phyloP scores from a whole-genome alignment of 768 basidiomycete species.

The Amanita muscaria region DNA sequence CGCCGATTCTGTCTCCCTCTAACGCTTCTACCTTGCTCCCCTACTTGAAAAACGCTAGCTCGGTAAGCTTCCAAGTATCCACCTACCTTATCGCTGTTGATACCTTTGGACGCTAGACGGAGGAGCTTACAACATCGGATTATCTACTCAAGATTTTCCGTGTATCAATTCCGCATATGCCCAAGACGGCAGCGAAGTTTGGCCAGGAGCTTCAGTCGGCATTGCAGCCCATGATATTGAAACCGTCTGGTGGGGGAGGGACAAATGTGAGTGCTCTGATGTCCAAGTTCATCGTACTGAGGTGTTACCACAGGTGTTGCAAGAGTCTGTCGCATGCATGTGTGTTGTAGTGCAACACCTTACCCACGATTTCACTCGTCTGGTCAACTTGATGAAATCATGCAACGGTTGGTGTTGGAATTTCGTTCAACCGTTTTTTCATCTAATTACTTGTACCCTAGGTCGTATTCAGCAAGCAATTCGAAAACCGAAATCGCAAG shows the following conservation, averaged over 20 bases:
- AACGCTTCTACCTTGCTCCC: conserved; percentile 84
- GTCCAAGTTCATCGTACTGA: not conserved
- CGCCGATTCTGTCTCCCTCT: conserved; percentile 71
- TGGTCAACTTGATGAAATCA: conserved; percentile 76
- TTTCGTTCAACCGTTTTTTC: not conserved
- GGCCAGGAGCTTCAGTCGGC: conserved; percentile 75
- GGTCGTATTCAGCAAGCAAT: conserved; percentile 58
- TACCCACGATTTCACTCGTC: conserved; percentile 75
- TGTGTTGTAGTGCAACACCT: conserved; percentile 77
- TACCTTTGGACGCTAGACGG: conserved; percentile 40
- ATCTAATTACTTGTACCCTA: conserved; percentile 17
- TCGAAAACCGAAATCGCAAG: conserved; percentile 30
- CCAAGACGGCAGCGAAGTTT: conserved; percentile 83
- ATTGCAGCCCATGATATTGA: conserved; percentile 87
- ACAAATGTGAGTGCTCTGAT: conserved; percentile 41
- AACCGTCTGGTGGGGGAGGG: conserved; percentile 59
- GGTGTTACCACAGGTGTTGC: conserved; percentile 49
- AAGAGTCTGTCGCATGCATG: conserved; percentile 90
- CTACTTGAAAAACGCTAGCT: conserved; percentile 77
- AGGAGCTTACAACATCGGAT: conserved; percentile 80
- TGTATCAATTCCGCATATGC: conserved; percentile 77
- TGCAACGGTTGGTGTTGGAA: conserved; percentile 56
- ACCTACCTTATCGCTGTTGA: not conserved
- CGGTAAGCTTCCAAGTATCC: conserved; percentile 37
- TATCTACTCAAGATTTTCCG: conserved; percentile 86